Evolutionary conservation across 805 yeast genomes (phyloP), one percentile per base, ranked within the genome.

Genomic region (Cyberlindnera veronae): DNA sequence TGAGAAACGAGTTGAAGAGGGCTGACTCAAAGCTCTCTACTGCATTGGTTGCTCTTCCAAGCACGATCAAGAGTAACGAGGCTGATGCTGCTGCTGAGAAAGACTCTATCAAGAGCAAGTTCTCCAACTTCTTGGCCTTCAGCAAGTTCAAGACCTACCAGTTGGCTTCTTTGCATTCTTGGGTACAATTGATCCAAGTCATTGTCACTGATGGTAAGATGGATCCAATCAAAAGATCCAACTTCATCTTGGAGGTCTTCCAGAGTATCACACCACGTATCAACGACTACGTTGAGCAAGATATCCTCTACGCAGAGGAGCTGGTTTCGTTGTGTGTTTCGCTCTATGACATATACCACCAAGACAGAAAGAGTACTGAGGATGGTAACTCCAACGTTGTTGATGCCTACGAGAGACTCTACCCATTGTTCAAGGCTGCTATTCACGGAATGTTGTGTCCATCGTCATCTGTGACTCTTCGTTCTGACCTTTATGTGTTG

Each of bases 141-240:
- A 66, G 68, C 32, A 67, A 69, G 29, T 71, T 78, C 49, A 71
- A 71, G 45, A 58, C 68, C 2, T 65, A 69, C 8, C 93, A 84
- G 45, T 63, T 83, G 34, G 63, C 72, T 12, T 77, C 82, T 42
- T 63, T 91, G 21, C 87, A 81, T 54, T 76, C 95, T 0, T 91
- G 98, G 98, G 80, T 81, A 17, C 82, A 81, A 49, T 61, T 90
- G 36, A 79, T 87, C 18, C 87, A 88, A 46, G 77, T 88, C 4
- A 62, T 87, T 32, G 78, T 86, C 5, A 69, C 78, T 5, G 89
- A 81, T 58, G 79, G 78, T 9, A 66, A 65, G n/a, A 61, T 79
- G 40, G 60, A 67, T 6, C 54, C 69, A 0, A 53, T 62, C 8
- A 60, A 63, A n/a, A 68, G 81, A 34, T 68, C 78, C 0, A 72